Evolutionary conservation across 768 basidiomycete genomes (phyloP).

Genomic region (Hemileccinum impolitum): DNA sequence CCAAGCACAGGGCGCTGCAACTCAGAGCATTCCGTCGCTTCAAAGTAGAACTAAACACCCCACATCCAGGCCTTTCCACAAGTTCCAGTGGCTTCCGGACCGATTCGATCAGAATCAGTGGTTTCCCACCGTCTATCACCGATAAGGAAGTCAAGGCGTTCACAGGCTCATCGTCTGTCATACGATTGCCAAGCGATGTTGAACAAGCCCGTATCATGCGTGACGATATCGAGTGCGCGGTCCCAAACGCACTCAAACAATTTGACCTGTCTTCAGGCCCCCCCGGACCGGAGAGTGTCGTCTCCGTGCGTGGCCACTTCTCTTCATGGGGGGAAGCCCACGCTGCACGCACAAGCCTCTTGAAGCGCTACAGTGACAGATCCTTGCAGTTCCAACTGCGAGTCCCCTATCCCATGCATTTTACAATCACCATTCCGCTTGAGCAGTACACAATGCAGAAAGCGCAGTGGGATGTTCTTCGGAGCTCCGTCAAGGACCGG

Average conservation of each 20-base stretch:
- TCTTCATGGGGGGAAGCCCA: constrained; percentile 43
- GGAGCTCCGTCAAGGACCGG: constrained; percentile 28
- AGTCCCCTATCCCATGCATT: constrained; percentile 42
- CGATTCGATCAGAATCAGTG: constrained; percentile 39
- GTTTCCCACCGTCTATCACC: constrained; percentile 29
- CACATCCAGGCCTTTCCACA: constrained; percentile 27
- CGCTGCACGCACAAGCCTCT: constrained; percentile 33
- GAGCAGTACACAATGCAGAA: constrained; percentile 48
- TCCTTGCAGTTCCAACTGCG: constrained; percentile 33
- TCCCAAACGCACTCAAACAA: constrained; percentile 4
- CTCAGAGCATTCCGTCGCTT: constrained; percentile 38
- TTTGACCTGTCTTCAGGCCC: constrained; percentile 18
- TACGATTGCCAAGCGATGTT: constrained; percentile 20
- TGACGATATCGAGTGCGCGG: constrained; percentile 13
- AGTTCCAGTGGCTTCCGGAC: constrained; percentile 22
- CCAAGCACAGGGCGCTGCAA: not conserved
- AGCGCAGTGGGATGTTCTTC: constrained; percentile 42
- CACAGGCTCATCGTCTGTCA: constrained; percentile 21
- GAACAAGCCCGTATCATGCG: constrained; percentile 14
- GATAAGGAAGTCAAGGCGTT: constrained; percentile 24
- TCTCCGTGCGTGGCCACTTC: constrained; percentile 40
- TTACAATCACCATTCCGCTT: constrained; percentile 41
- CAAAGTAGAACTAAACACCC: constrained; percentile 39
- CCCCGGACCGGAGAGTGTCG: constrained; percentile 21
- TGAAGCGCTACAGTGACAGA: constrained; percentile 29